phyloP scores from a whole-genome alignment of 1,139 yeast genomes.

The Nakaseomyces sp. region DNA sequence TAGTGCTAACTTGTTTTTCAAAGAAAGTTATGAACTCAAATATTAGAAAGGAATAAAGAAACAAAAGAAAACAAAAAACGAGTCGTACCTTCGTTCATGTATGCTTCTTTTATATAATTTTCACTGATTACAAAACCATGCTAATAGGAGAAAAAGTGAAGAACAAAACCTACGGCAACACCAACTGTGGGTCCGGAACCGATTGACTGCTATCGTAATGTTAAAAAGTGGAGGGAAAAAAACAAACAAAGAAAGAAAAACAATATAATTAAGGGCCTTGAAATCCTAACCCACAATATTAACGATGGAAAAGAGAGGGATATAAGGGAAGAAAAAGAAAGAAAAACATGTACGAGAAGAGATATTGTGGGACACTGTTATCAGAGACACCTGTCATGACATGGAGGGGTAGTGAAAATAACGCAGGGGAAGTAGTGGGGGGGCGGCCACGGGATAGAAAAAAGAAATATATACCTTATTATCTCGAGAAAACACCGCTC shows the following conservation, averaged over 20 bases:
- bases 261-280: not conserved
- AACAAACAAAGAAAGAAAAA: too few species aligned
- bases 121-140: not conserved
- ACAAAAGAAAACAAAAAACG: too few species aligned
- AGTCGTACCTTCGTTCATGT: not conserved
- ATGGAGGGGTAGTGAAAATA: slow-evolving; percentile 3
- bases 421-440: too few species aligned
- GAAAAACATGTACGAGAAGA: not conserved
- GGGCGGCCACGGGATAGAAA: too few species aligned
- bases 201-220: not conserved
- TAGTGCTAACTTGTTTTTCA: not conserved
- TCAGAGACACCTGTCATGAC: slow-evolving; percentile 4
- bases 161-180: not conserved
- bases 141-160: not conserved
- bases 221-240: not conserved
- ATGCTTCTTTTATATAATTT: not conserved
- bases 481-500: not conserved
- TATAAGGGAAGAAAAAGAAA: not conserved
- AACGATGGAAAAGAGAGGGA: not conserved
- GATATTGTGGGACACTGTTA: not conserved
- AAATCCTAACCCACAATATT: not conserved
- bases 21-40: not conserved
- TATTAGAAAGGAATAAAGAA: too few species aligned
- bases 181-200: slow-evolving; percentile 4
- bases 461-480: not conserved